These are phyloP conservation scores for Hanseniaspora guilliermondii DNA, from an alignment of 805 yeast genomes.

Conservation along the genomic window DNA sequence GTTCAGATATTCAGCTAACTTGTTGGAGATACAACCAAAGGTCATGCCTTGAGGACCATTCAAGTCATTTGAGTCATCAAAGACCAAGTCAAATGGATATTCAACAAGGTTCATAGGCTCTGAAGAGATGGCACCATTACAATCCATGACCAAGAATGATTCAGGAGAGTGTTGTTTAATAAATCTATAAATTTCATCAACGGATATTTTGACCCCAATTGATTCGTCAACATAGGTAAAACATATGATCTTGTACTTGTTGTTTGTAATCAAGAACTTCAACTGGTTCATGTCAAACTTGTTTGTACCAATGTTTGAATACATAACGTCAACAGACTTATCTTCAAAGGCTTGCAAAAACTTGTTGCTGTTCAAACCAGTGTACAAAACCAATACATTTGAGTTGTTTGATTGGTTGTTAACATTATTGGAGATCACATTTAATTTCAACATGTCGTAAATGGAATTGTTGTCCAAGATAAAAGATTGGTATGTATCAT, in stretches of 20 bases:
- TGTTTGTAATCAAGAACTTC: slow-evolving; percentile 34
- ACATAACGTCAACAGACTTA: slow-evolving; percentile 47
- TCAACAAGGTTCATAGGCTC: slow-evolving; percentile 71
- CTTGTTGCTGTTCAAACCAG: slow-evolving; percentile 81
- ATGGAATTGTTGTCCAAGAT: slow-evolving; percentile 39
- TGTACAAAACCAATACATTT: slow-evolving; percentile 65
- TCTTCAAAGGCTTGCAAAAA: slow-evolving; percentile 60
- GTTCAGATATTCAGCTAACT: slow-evolving; percentile 54
- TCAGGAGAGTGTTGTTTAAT: slow-evolving; percentile 53
- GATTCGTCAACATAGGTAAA: slow-evolving; percentile 95
- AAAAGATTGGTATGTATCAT: slow-evolving; percentile 56
- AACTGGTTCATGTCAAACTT: slow-evolving; percentile 42
- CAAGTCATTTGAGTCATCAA: slow-evolving; percentile 88
- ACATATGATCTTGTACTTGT: slow-evolving; percentile 56
- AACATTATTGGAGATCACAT: slow-evolving; percentile 16
- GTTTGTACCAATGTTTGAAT: slow-evolving; percentile 64
- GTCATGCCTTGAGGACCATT: slow-evolving; percentile 92
- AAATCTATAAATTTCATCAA: slow-evolving; percentile 47
- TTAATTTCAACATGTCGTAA: slow-evolving; percentile 1
- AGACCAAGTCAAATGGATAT: slow-evolving; percentile 81
- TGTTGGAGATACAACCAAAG: slow-evolving; percentile 57
- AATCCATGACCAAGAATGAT: slow-evolving; percentile 76
- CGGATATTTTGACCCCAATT: slow-evolving; percentile 77
- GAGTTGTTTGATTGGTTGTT: slow-evolving; percentile 21
- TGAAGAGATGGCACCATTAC: slow-evolving; percentile 88